Evolutionary conservation across 2,329 filamentous ascomycete genomes (phyloP), one percentile per base, ranked within the genome.

Genomic region (Drechslerella dactyloides): DNA sequence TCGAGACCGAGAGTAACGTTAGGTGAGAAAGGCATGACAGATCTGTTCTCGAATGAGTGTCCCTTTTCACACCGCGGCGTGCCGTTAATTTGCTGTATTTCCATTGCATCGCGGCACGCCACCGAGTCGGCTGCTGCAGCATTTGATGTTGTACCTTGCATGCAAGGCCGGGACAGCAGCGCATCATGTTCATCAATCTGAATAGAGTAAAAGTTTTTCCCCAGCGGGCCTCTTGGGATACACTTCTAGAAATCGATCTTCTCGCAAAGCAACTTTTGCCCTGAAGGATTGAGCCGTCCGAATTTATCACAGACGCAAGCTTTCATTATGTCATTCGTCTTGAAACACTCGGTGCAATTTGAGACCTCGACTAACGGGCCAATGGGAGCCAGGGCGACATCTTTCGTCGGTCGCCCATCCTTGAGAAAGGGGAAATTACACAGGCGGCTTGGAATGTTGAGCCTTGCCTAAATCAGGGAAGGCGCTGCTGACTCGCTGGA

Each of bases 321-420:
- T 4, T 33, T 51, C 13, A 37, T 53, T 65, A 65, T 65, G 50
- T 65, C 60, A 72, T 64, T 56, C 55, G 24, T 65, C 54, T 55
- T 56, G 48, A 63, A 65, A 46, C 51, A 15, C 54, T 72, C 51
- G 50, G 37, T 53, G 60, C 56, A 72, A 72, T 72, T 65, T 72
- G 60, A 61, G 68, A 72, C 56, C 40, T 72, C 68, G 68, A 72
- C 33, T 72, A 65, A 60, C 52, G 35, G 50, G 53, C 68, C 68
- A 72, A 72, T 72, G 54, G 52, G 42, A 50, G 23, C 52, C n/a
- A n/a, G 44, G 13, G 30, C 44, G 23, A 21, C 50, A 42, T 24
- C 42, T 33, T 27, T 44, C 46, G 51, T 59, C 63, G 52, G 53
- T 21, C 44, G 15, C 63, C 48, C 54, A 72, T 59, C 59, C 68